phyloP scores from a whole-genome alignment of 768 basidiomycete species.

The Xerocomus potaroensis region DNA sequence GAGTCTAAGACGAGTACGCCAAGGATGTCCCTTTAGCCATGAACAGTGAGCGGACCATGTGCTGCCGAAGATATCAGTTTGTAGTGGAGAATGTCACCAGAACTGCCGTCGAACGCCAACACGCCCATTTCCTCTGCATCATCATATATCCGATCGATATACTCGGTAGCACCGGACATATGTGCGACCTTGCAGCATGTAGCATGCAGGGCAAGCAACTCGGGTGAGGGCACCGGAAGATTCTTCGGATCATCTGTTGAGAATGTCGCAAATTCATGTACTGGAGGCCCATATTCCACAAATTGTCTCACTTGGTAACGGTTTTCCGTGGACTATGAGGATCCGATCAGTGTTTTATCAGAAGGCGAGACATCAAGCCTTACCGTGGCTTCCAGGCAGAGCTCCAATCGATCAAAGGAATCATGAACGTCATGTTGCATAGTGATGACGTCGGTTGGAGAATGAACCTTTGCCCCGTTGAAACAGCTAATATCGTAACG shows the following conservation, averaged over 20 bases:
- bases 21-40: no score
- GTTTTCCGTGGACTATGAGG: not conserved
- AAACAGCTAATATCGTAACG: not conserved
- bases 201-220: constrained; percentile 19
- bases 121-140: constrained; percentile 1
- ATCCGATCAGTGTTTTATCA: not conserved
- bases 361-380: not conserved
- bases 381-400: constrained; percentile 9
- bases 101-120: not conserved
- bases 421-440: not conserved
- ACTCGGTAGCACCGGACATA: constrained; percentile 19
- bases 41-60: no score
- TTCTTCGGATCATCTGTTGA: not conserved
- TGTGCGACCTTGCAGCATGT: constrained; percentile 25
- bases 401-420: not conserved
- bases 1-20: no score
- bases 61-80: no score
- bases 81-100: not conserved
- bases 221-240: constrained; percentile 11
- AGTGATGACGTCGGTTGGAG: constrained; percentile 7
- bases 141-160: constrained; percentile 11
- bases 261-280: constrained; percentile 3
- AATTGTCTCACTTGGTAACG: constrained; percentile 6
- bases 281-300: not conserved
- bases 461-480: constrained; percentile 6